Evolutionary conservation across 2,329 filamentous ascomycete species (phyloP), one percentile per base, ranked within the genome.

Genomic region (Zymoseptoria brevis): DNA sequence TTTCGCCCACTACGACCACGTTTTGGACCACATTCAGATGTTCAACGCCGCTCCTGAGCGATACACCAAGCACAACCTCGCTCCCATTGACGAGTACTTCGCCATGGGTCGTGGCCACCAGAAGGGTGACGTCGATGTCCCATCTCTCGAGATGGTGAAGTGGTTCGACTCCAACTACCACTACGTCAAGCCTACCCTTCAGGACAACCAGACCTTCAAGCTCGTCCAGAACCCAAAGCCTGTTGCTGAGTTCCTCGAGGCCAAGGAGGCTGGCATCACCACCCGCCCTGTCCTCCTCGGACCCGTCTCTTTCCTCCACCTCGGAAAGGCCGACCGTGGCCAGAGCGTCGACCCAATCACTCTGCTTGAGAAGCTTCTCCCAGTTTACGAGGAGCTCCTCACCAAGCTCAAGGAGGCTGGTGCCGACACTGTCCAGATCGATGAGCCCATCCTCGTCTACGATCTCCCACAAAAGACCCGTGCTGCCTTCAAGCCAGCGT

Each of bases 81-180:
- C 93, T 78, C 79, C 84, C 67, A 81, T 99, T 76, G 94, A 99
- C 81, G 87, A 96, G 81, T 97, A 96, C 87, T 99, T 99, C 75
- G 94, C 94, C 79, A 96, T 99, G 90, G 94, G 94, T 74, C 90
- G 94, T 87, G 94, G 94, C 75, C 92, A 95, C 81, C 94, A 99
- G 81, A 95, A 90, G 86, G 85, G 87, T 74, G 85, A 89, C 77
- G 83, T 97, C 71, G 94, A 99, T 78, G 94, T 97, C 68, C 90
- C 93, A 70, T 75, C 62, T n/a, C 63, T 70, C 55, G 94, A 99
- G 85, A 99, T 99, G 94, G 94, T 99, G 73, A 99, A 99, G 85
- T 99, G 94, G 94, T 99, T 99, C 76, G 94, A 99, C 84, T 96
- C 91, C 68, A 99, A 99, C 88, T 99, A 99, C 87, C 94, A 97